A percentile compares a stretch with the other conserved stretches of the same genome.
phyloP scores from a whole-genome alignment of 352 stramenopile species.

The Pythium dissimile region DNA sequence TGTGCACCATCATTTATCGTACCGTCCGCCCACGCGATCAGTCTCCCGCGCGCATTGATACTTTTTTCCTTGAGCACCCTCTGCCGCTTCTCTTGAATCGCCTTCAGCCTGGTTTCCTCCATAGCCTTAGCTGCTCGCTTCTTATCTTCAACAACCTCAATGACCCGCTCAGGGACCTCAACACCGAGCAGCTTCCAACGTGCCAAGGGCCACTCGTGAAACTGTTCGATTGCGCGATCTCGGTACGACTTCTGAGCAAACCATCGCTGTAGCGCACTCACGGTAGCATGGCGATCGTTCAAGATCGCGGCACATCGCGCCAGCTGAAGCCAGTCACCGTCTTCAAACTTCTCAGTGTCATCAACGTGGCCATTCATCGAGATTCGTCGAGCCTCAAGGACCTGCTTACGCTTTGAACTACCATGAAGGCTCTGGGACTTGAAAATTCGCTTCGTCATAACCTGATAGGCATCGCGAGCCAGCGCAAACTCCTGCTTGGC shows the following conservation, averaged over 20 bases:
- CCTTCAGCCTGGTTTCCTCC: conserved; percentile 10
- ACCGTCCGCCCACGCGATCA: conserved; percentile 31
- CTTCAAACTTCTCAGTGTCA: conserved; percentile 8
- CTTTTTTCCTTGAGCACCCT: conserved; percentile 26
- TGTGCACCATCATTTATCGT: background rate
- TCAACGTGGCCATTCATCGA: conserved; percentile 8
- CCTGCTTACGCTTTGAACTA: conserved; percentile 30
- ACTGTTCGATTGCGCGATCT: conserved; percentile 40
- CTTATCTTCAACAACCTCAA: conserved; percentile 25
- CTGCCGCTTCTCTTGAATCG: conserved; percentile 29
- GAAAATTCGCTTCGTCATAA: conserved; percentile 45
- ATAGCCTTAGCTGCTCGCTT: conserved; percentile 9
- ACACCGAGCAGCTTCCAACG: conserved; percentile 60
- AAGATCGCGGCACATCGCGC: conserved; percentile 41
- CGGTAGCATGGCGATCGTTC: conserved; percentile 33
- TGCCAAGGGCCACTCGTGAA: conserved; percentile 46
- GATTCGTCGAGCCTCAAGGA: conserved; percentile 23
- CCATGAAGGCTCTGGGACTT: conserved; percentile 33
- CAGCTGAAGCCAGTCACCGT: conserved; percentile 55
- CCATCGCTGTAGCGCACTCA: conserved; percentile 36
- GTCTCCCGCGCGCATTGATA: conserved; percentile 19
- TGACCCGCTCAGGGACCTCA: conserved; percentile 31
- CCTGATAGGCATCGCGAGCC: conserved; percentile 52
- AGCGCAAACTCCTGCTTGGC: conserved; percentile 45
- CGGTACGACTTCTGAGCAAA: conserved; percentile 33